These are phyloP conservation scores for Dictyostelium brefeldianum DNA, from an alignment of 78 protist species.

Conservation along the genomic window DNA sequence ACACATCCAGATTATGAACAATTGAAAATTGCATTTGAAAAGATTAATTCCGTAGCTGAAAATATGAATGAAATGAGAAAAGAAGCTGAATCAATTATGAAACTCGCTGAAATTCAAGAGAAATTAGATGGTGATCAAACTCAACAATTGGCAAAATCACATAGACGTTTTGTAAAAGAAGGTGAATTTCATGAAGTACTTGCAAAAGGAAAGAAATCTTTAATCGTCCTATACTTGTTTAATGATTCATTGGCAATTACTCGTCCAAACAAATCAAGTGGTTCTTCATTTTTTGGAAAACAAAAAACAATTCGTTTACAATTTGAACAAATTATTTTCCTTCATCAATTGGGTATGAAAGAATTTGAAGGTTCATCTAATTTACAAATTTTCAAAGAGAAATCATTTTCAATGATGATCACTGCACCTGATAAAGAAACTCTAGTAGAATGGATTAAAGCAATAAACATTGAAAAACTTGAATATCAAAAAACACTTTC, in stretches of 20 bases:
- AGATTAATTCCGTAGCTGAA: slow-evolving; percentile 57
- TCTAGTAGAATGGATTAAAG: slow-evolving; percentile 39
- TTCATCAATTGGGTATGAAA: slow-evolving; percentile 23
- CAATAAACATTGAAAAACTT: slow-evolving; percentile 32
- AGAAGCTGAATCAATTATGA: slow-evolving; percentile 61
- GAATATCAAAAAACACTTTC: slow-evolving; percentile 38
- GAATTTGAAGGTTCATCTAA: slow-evolving; percentile 20
- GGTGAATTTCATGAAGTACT: slow-evolving; percentile 49
- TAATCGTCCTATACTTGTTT: slow-evolving; percentile 49
- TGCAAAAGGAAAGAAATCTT: slow-evolving; percentile 20
- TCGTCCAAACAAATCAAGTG: slow-evolving; percentile 42
- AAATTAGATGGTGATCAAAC: slow-evolving; percentile 37
- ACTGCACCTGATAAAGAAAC: slow-evolving; percentile 17
- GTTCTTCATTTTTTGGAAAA: slow-evolving; percentile 74
- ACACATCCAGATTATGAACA: slow-evolving; percentile 69
- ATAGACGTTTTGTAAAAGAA: slow-evolving; percentile 62
- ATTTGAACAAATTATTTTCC: slow-evolving; percentile 23
- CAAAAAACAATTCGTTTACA: slow-evolving; percentile 70
- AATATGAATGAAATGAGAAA: slow-evolving; percentile 66
- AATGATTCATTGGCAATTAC: slow-evolving; percentile 48
- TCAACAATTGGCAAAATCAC: slow-evolving; percentile 14
- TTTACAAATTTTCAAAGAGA: background rate
- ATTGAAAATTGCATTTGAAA: slow-evolving; percentile 36
- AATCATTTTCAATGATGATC: background rate
- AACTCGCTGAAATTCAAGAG: slow-evolving; percentile 77